A percentile compares a stretch with the other conserved stretches of the same genome.
phyloP scores from a whole-genome alignment of 805 yeast genomes.

The Brettanomyces naardenensis region DNA sequence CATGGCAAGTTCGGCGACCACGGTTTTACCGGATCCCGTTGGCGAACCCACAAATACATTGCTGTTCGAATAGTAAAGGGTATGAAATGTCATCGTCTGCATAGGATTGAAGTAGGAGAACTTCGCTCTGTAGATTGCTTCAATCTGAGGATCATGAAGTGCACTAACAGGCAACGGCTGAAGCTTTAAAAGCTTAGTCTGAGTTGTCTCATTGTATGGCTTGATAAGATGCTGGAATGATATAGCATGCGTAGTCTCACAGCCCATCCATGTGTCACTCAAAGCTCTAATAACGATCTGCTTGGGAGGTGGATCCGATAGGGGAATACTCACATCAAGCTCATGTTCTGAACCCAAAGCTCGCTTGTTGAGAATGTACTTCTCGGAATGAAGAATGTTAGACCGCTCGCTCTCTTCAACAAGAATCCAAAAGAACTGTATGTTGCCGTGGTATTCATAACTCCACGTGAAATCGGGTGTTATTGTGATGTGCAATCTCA shows the following conservation, averaged over 20 bases:
- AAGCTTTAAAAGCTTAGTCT: conserved; percentile 69
- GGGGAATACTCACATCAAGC: conserved; percentile 88
- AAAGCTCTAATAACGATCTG: conserved; percentile 74
- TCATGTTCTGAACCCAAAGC: conserved; percentile 52
- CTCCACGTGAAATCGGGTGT: conserved; percentile 86
- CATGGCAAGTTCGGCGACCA: conserved; percentile 93
- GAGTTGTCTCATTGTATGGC: conserved; percentile 80
- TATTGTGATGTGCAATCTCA: conserved; percentile 67
- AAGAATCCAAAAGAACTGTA: conserved; percentile 85
- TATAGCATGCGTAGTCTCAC: conserved; percentile 66
- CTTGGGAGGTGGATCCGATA: conserved; percentile 82
- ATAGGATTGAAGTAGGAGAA: conserved; percentile 93
- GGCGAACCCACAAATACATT: conserved; percentile 95
- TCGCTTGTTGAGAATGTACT: conserved; percentile 56
- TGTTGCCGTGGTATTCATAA: conserved; percentile 66
- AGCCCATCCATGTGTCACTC: conserved; percentile 86
- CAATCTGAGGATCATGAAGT: conserved; percentile 57
- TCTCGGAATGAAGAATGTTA: conserved; percentile 73
- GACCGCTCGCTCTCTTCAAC: conserved; percentile 80
- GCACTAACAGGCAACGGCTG: conserved; percentile 87
- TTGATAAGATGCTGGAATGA: conserved; percentile 86
- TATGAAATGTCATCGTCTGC: conserved; percentile 96
- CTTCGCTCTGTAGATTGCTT: conserved; percentile 53
- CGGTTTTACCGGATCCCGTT: conserved; percentile 97
- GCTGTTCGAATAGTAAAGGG: conserved; percentile 69